Percentiles rank a stretch among this genome's conserved stretches.
Conservation (phyloP, 768 basidiomycete species). For the Rhizopogon sp. region DNA sequence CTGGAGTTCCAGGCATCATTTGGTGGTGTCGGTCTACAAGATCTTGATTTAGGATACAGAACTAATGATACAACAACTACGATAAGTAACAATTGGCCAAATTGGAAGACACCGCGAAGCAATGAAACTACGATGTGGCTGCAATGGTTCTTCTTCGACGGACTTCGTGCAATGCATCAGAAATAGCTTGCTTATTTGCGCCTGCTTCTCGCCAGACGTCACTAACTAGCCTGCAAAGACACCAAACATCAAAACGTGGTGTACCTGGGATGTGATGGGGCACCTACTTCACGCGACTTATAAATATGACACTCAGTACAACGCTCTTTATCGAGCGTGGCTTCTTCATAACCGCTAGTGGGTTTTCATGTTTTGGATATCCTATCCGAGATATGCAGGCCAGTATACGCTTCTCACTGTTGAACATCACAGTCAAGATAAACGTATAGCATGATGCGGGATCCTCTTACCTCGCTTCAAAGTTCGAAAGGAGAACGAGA, state of each 20-base stretch:
- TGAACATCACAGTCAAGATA: constrained; percentile 2
- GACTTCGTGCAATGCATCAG: constrained; percentile 67
- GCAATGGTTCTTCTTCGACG: constrained; percentile 41
- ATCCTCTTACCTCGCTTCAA: constrained; percentile 59
- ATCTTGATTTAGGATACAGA: constrained; percentile 6
- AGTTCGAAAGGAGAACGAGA: constrained; percentile 60
- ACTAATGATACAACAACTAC: constrained; percentile 13
- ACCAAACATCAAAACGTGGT: constrained; percentile 5
- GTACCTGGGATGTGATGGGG: not conserved
- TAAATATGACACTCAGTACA: constrained; percentile 57
- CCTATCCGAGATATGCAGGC: constrained; percentile 75
- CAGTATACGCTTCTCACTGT: constrained; percentile 65
- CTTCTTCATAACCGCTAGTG: constrained; percentile 33
- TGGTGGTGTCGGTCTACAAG: not conserved
- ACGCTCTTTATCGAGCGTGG: constrained; percentile 51
- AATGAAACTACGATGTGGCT: constrained; percentile 5
- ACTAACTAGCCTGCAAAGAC: constrained; percentile 47
- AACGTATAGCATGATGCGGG: constrained; percentile 2
- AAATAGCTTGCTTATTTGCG: constrained; percentile 54
- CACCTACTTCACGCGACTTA: constrained; percentile 58
- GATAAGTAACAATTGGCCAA: not conserved
- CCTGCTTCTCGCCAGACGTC: constrained; percentile 60
- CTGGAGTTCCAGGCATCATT: not conserved
- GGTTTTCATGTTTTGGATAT: constrained; percentile 44
- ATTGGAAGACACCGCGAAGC: too few relatives aligned